Evolutionary conservation across 225 moss, liverwort and hornwort species (phyloP).

Genomic region (Polytrichum formosum): DNA sequence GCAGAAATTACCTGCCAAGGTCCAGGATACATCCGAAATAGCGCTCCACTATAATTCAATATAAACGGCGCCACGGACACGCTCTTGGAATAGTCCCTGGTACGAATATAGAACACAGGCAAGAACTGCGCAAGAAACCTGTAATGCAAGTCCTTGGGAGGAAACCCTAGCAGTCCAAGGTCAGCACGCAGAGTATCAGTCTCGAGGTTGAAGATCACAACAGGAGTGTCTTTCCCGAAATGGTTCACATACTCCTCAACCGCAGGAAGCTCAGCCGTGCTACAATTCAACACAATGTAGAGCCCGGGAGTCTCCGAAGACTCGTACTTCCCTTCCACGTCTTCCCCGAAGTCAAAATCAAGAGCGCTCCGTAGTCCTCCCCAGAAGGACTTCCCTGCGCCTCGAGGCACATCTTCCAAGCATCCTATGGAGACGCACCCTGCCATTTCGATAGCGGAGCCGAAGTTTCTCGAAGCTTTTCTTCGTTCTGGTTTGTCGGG

Average conservation of each 20-base stretch:
- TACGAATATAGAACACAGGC: constrained; percentile 93
- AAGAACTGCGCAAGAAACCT: constrained; percentile 80
- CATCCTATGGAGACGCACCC: constrained; percentile 75
- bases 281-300: constrained; percentile 67
- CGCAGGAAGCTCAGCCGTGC: constrained; percentile 91
- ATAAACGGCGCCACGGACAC: constrained; percentile 84
- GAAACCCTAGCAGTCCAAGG: constrained; percentile 91
- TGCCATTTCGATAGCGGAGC: constrained; percentile 75
- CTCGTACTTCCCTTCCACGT: constrained; percentile 72
- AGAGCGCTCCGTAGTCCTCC: constrained; percentile 60
- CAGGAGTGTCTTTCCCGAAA: constrained; percentile 55
- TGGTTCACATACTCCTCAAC: constrained; percentile 67
- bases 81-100: constrained; percentile 95
- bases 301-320: constrained; percentile 47
- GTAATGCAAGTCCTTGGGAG: constrained; percentile 87
- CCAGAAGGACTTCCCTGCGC: constrained; percentile 62
- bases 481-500: constrained; percentile 87
- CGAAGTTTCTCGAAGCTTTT: constrained; percentile 65
- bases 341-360: constrained; percentile 91
- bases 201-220: constrained; percentile 84
- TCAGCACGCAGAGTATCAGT: constrained; percentile 90
- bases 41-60: constrained; percentile 91
- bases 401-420: constrained; percentile 77
- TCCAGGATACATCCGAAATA: constrained; percentile 91
- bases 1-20: constrained; percentile 77